Evolutionary conservation across 73 alveolate species (phyloP).

Genomic region (Halteria grandinella): DNA sequence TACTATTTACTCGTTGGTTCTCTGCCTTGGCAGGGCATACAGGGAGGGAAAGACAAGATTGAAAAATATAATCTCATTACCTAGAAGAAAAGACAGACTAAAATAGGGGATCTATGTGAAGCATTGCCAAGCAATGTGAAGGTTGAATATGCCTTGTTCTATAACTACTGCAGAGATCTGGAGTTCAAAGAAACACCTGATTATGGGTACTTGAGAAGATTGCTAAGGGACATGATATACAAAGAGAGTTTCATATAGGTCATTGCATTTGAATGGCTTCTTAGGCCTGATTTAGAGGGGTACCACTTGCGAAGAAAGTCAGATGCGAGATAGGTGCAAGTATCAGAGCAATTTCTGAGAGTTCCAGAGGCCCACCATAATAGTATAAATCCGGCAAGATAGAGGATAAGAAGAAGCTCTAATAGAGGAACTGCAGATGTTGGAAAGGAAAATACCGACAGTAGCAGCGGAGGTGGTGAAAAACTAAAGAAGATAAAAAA

Average conservation of each 20-base stretch:
- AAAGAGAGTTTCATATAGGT: conserved; percentile 67
- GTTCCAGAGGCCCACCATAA: too few species aligned
- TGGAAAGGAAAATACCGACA: not conserved
- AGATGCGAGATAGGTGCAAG: not conserved
- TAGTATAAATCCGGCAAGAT: too few species aligned
- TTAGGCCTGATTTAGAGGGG: too few species aligned
- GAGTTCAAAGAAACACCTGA: conserved; percentile 82
- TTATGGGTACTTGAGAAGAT: conserved; percentile 75
- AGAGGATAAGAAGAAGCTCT: too few species aligned
- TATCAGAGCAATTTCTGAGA: too few species aligned
- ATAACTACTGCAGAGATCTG: conserved; percentile 69
- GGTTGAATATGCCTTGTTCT: conserved; percentile 74
- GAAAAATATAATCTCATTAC: conserved; percentile 63
- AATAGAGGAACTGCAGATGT: not conserved
- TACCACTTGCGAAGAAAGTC: not conserved
- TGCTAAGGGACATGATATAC: conserved; percentile 70
- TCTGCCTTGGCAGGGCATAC: conserved; percentile 92
- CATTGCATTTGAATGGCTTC: conserved; percentile 82
- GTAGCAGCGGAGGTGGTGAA: too few species aligned
- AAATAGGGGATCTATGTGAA: conserved; percentile 53
- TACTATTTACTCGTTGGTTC: conserved; percentile 81
- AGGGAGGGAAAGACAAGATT: conserved; percentile 66
- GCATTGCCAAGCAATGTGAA: conserved; percentile 56
- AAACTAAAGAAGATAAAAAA: too few species aligned
- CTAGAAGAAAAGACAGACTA: conserved; percentile 57